Conservation (phyloP, 768 basidiomycete genomes). For the Amanita inopinata region DNA sequence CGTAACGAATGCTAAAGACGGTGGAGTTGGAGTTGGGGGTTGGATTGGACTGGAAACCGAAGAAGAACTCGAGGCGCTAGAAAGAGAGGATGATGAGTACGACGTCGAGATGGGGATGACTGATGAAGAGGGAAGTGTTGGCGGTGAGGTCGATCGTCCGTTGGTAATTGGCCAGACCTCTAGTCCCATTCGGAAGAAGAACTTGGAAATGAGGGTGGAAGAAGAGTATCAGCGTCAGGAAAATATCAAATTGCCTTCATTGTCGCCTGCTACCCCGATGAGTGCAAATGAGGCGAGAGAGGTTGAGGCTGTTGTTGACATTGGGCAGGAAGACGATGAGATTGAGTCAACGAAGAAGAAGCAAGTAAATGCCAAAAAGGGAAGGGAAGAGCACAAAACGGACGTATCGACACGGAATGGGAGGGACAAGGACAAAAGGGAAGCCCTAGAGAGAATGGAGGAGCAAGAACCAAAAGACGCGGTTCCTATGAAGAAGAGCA, state of each 20-base stretch:
- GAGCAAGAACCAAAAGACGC: constrained; percentile 10
- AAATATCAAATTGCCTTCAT: no score
- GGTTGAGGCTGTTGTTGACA: constrained; percentile 17
- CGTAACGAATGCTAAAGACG: constrained; percentile 8
- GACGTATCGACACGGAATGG: constrained; percentile 9
- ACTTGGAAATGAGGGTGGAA: not conserved
- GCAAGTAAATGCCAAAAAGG: constrained; percentile 6
- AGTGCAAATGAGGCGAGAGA: constrained; percentile 24
- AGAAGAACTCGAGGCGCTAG: constrained; percentile 4
- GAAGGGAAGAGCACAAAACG: constrained; percentile 7
- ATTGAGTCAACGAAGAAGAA: constrained; percentile 13
- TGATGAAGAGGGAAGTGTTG: constrained; percentile 5
- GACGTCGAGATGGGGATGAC: constrained; percentile 1
- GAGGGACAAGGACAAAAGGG: constrained; percentile 11
- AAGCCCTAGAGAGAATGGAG: constrained; percentile 1
- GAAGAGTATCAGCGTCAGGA: no score
- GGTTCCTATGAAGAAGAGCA: constrained; percentile 9
- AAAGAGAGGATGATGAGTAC: constrained; percentile 9
- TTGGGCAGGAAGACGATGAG: constrained; percentile 11
- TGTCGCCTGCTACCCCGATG: constrained; percentile 14
- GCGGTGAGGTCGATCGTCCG: constrained; percentile 6
- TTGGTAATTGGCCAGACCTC: constrained; percentile 3
- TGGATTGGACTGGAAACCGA: constrained; percentile 7
- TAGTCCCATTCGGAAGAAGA: not conserved
- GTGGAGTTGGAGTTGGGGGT: constrained; percentile 8